Percentiles rank a stretch among this genome's conserved stretches.
Conservation (phyloP, 2,329 filamentous ascomycete species). For the Colletotrichum filicis region DNA sequence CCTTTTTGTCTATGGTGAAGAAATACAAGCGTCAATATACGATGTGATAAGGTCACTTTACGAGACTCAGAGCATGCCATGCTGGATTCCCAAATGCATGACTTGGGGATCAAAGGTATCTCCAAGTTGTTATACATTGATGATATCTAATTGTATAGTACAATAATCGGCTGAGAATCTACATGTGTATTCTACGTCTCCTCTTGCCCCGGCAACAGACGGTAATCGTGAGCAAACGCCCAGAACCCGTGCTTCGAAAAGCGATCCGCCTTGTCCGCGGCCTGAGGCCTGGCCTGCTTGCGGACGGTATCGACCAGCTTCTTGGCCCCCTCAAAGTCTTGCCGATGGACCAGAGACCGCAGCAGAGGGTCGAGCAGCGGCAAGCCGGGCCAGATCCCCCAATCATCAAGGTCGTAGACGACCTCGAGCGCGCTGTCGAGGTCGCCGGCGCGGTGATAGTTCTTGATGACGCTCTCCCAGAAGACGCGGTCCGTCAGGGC, state of each 20-base stretch:
- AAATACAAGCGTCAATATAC: too few relatives aligned
- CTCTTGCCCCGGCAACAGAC: slow-evolving; percentile 44
- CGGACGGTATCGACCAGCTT: slow-evolving; percentile 46
- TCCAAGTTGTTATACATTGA: background rate
- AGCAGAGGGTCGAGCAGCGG: slow-evolving; percentile 34
- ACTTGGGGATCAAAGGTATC: too few relatives aligned
- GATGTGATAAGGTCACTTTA: background rate
- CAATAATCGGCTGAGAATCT: background rate
- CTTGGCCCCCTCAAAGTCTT: slow-evolving; percentile 42
- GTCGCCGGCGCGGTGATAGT: slow-evolving; percentile 31
- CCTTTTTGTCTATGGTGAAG: too few relatives aligned
- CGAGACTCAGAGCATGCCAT: background rate
- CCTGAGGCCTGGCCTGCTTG: slow-evolving; percentile 19
- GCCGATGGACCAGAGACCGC: slow-evolving; percentile 21
- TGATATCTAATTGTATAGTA: background rate
- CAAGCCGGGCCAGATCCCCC: slow-evolving; percentile 39
- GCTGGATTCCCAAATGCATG: background rate
- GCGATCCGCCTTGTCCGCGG: slow-evolving; percentile 38
- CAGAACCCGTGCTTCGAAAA: slow-evolving; percentile 63
- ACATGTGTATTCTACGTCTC: background rate
- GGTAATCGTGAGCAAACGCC: slow-evolving; percentile 54
- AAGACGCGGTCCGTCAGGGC: slow-evolving; percentile 39
- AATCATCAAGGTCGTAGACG: slow-evolving; percentile 56
- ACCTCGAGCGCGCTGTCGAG: slow-evolving; percentile 43
- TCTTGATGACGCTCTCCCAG: slow-evolving; percentile 36